A percentile compares a stretch with the other conserved stretches of the same genome.
Evolutionary conservation across 2,329 filamentous ascomycete species (phyloP).

Genomic region (Calonectria crousiana): DNA sequence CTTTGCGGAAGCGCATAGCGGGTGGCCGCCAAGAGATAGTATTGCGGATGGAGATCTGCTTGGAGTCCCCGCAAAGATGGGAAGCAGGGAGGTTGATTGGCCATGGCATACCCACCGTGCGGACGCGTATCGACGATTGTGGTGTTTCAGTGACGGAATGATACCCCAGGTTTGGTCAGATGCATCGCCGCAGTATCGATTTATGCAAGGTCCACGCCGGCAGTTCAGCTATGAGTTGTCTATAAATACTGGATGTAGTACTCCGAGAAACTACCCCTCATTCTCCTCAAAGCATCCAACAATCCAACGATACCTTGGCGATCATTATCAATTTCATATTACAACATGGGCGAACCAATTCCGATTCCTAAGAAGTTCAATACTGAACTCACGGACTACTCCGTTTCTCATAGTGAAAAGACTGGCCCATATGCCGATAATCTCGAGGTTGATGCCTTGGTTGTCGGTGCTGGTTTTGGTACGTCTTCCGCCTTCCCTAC

Average conservation of each 20-base stretch:
- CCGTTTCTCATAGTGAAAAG: conserved; percentile 43
- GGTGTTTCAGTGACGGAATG: background rate
- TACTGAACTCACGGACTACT: conserved; percentile 55
- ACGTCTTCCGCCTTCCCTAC: conserved; percentile 6
- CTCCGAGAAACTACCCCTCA: background rate
- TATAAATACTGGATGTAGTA: background rate
- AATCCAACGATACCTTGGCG: background rate
- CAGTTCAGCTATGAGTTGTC: background rate
- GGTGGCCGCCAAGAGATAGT: background rate
- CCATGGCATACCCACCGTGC: background rate
- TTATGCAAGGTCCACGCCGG: background rate
- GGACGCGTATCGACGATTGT: background rate
- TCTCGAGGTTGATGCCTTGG: conserved; percentile 57
- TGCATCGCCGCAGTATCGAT: background rate
- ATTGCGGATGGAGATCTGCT: background rate
- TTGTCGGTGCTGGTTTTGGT: conserved; percentile 61
- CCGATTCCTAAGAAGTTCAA: conserved; percentile 53
- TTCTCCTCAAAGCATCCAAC: background rate
- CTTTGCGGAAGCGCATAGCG: background rate
- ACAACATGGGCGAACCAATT: conserved; percentile 39
- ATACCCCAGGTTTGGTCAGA: background rate
- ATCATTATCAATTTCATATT: background rate
- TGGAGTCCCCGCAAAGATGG: background rate
- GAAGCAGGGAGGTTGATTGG: background rate
- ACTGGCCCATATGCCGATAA: conserved; percentile 57